Evolutionary conservation across 148 eudicot genomes (phyloP), one percentile per base, ranked within the genome.

Genomic region (Vaccinium vitisidaea): DNA sequence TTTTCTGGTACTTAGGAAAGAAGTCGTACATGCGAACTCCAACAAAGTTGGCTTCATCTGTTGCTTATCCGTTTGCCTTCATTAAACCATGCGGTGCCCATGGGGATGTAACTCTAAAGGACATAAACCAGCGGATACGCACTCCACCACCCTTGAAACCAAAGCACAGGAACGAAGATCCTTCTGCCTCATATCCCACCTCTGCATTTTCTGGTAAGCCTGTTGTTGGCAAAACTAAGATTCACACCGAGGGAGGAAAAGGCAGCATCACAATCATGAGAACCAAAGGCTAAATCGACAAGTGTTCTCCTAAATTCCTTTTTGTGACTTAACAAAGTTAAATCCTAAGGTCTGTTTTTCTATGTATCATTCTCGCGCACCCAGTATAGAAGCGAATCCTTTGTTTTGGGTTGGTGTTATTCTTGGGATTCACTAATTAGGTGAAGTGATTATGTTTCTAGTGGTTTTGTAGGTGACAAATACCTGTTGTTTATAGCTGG

Each of bases 261-360:
- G 99, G 99, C 50, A 93, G 98, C 93, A 95, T 97, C 58, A 97
- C 99, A 46, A 97, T 97, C 83, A 94, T 94, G 98, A 93, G 98
- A 90, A 97, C 99, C 59, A 97, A 93, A 87, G 99, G 99, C 69
- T 97, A 90, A 96, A 69, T 81, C 32, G 85, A 52, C 12, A 83
- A 77, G 86, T 80, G 56, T 18, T 61, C 12, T 25, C 43, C 25
- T 4, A 36, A 76, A n/a, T 32, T 55, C 82, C 63, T 78, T 86
- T 56, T 58, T n/a, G 39, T 36, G 80, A 36, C 50, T 56, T 18
- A 16, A 11, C 48, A 30, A 8, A 32, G 30, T n/a, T 55, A 10
- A 23, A 52, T 8, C 48, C 25, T 2, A 49, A 59, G 55, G 56
- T 75, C 39, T 13, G 43, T 54, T 14, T 63, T 48, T 16, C 54